phyloP scores from a whole-genome alignment of 306 rosid species.

The Alnus glutinosa region DNA sequence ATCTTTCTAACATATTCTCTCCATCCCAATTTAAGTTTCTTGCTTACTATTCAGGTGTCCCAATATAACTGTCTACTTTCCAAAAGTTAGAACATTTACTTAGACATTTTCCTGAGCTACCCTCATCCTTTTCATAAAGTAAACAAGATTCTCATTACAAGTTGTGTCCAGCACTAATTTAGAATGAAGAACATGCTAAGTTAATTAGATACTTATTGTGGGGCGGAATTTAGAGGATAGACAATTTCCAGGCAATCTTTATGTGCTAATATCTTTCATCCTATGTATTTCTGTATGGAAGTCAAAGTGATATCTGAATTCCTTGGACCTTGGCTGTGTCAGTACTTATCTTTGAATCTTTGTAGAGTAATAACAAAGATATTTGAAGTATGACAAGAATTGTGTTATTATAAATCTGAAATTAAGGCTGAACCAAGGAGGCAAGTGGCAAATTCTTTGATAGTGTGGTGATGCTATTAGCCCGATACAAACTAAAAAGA shows the following conservation, averaged over 20 bases:
- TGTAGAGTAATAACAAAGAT: neutral
- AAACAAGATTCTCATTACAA: neutral
- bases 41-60: no score
- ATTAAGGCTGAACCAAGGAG: neutral
- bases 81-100: neutral
- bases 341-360: neutral
- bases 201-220: no score
- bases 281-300: neutral
- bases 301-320: slow-evolving; percentile 7
- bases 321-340: neutral
- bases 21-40: neutral
- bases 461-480: neutral
- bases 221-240: no score
- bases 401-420: neutral
- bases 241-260: no score
- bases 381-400: neutral
- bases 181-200: no score
- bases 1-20: neutral
- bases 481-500: neutral
- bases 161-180: neutral
- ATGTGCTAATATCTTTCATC: neutral
- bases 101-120: neutral
- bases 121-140: neutral
- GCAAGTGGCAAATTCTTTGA: neutral
- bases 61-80: no score